Evolutionary conservation across 305 asterid species (phyloP).

Genomic region (Striga hermonthica): DNA sequence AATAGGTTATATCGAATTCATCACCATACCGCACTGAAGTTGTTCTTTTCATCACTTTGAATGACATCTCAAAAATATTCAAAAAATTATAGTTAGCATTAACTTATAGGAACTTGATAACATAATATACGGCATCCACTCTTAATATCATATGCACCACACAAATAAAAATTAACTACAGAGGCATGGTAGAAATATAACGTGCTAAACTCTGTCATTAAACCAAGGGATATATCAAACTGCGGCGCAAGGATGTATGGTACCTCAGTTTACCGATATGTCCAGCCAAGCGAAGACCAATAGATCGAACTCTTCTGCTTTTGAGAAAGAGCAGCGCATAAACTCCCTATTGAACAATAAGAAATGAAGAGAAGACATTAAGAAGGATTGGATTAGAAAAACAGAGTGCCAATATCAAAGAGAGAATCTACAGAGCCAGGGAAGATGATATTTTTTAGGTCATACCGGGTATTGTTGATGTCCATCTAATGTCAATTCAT

Average conservation of each 20-base stretch:
- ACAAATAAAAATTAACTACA: too few species aligned
- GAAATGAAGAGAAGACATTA: slow-evolving; percentile 23
- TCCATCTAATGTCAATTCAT: slow-evolving; percentile 82
- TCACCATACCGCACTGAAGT: too few species aligned
- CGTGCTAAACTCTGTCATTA: slow-evolving; percentile 17
- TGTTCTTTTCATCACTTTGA: too few species aligned
- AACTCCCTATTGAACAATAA: slow-evolving; percentile 64
- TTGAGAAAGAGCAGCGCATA: slow-evolving; percentile 80
- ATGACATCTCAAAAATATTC: too few species aligned
- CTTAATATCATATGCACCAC: too few species aligned
- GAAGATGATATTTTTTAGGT: slow-evolving; percentile 25
- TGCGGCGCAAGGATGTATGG: slow-evolving; percentile 22
- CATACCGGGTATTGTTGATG: slow-evolving; percentile 92
- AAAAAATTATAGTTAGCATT: too few species aligned
- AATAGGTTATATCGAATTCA: too few species aligned
- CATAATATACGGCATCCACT: too few species aligned
- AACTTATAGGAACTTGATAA: too few species aligned
- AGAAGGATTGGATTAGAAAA: slow-evolving; percentile 27
- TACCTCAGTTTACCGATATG: slow-evolving; percentile 89
- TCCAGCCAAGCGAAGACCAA: slow-evolving; percentile 90
- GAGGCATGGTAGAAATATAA: neutral
- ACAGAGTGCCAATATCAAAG: slow-evolving; percentile 24
- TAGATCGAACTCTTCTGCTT: slow-evolving; percentile 87
- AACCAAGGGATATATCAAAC: slow-evolving; percentile 23
- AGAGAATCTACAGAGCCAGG: slow-evolving; percentile 16